Base-by-base conservation (phyloP, 345 rosid genomes). In the Microthlaspi erraticum region DNA sequence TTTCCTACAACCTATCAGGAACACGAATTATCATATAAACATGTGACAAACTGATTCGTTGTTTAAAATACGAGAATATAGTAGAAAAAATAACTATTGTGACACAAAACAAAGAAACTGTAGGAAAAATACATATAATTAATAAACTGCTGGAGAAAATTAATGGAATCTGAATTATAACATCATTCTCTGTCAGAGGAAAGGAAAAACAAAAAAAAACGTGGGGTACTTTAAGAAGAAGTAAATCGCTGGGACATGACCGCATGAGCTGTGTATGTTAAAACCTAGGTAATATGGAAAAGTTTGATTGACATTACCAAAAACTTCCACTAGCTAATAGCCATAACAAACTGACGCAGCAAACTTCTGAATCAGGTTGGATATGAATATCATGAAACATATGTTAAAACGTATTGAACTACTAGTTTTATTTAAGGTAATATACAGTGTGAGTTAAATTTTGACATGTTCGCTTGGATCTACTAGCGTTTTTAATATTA, bases 231-330 rank as follows among this genome's bases (percentile, higher is more conserved):
- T n/a, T n/a, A 10, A 14, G 38, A 51, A 38, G 39, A 51, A 38
- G 49, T 6, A 65, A 7, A 65, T 65, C 70, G 52, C 26, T 38
- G 70, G 46, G 39, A 51, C 59, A 60, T 60, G 50, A 60, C 50
- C 50, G 37, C 50, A 50, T 20, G 45, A 48, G 31, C 45, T n/a
- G n/a, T 14, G 14, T 64, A 36, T 23, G 26, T 37, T 64, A 36
- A 36, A 37, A 65, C 37, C 37, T 65, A 23, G 20, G 23, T 50
- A 37, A 64, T 50, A 36, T 19, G 57, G 36, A 49, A 64, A 64
- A 37, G 37, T 13, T 65, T 16, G 48, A 37, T 23, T n/a, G 46
- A 13, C 17, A 42, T 41, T 41, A n/a, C 49, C 20, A 23, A 60
- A 42, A 13, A 34, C 26, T 50, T 9, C 20, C 58, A 64, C 23